A percentile compares a stretch with the other conserved stretches of the same genome.
phyloP scores from a whole-genome alignment of 2,329 filamentous ascomycete genomes.

The Myotisia sp. region DNA sequence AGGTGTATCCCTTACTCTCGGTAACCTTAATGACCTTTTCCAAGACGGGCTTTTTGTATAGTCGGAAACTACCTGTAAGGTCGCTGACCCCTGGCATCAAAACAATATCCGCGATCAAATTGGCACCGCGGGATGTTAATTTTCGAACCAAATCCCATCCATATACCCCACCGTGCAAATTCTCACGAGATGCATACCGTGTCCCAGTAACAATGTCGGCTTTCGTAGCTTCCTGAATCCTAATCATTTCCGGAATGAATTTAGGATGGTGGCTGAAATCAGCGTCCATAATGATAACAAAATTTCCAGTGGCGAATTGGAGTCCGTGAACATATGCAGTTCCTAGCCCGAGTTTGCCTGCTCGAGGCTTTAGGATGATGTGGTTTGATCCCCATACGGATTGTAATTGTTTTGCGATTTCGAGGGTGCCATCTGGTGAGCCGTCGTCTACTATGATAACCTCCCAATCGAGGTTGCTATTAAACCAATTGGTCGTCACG shows the following conservation, averaged over 20 bases:
- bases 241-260: conserved; percentile 92
- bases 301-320: conserved; percentile 81
- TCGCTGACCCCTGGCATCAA: conserved; percentile 88
- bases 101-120: conserved; percentile 90
- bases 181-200: conserved; percentile 64
- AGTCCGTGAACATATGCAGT: conserved; percentile 93
- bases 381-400: conserved; percentile 62
- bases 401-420: conserved; percentile 78
- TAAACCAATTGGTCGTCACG: conserved; percentile 2
- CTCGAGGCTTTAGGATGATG: conserved; percentile 71
- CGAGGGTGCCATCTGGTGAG: conserved; percentile 88
- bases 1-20: conserved; percentile 92
- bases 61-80: conserved; percentile 80
- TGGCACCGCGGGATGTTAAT: conserved; percentile 57
- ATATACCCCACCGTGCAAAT: conserved; percentile 59
- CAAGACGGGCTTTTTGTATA: conserved; percentile 85
- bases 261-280: conserved; percentile 99
- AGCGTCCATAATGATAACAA: conserved; percentile 99
- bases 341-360: conserved; percentile 91
- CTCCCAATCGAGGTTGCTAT: conserved; percentile 86
- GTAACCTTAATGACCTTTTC: conserved; percentile 82
- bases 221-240: conserved; percentile 58
- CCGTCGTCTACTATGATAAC: conserved; percentile 96
- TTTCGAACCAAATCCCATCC: conserved; percentile 94
- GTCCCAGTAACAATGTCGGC: conserved; percentile 97